Base-by-base conservation (phyloP, 2,329 filamentous ascomycete species). In the Coniochaeta prunicola region DNA sequence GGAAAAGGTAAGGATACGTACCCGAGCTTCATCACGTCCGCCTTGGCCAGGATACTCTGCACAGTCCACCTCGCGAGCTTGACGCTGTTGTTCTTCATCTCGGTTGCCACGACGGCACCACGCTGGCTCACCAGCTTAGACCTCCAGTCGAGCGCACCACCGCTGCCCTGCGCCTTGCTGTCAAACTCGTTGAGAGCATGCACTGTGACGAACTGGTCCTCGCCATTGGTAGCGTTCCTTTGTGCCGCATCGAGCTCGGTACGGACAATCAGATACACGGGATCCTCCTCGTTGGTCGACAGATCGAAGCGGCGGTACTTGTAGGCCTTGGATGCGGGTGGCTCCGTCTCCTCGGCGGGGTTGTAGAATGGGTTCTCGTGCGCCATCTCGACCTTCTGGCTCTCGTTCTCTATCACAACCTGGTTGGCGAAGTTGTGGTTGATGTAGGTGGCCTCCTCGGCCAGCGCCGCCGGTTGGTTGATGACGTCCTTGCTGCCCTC, bases 71-170 rank as follows among this genome's bases (percentile, higher is more conserved):
- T 84, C 60, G 94, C 94, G 63, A 99, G 87, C 82, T 99, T 99
- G 89, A 91, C 96, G 71, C 87, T 92, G 85, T 99, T 99, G 86
- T 99, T 99, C 90, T 99, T 99, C 94, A 99, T 99, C 81, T 99
- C 94, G 13, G 94, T 99, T 21, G 94, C 94, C 28, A 99, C 90
- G 48, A 99, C 93, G 59, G 94, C 94, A 86, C 94, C 94, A 69
- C 94, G 89, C 80, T 97, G 92, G 68, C 88, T 91, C 64, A 90
- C 89, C 61, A 99, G 85, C 84, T 99, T 99, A 66, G 87, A 89
- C 73, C 94, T 85, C 94, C 94, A 99, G 83, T 99, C 94, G 57
- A 99, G 83, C 58, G 94, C 94, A 64, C 93, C 92, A 66, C 94
- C 94, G 65, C 90, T 91, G 67, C 94, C 94, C 73, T 96, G 92